These are phyloP conservation scores for Nitzschia sp. DNA, from an alignment of 108 stramenopile genomes.

Conservation along the genomic window DNA sequence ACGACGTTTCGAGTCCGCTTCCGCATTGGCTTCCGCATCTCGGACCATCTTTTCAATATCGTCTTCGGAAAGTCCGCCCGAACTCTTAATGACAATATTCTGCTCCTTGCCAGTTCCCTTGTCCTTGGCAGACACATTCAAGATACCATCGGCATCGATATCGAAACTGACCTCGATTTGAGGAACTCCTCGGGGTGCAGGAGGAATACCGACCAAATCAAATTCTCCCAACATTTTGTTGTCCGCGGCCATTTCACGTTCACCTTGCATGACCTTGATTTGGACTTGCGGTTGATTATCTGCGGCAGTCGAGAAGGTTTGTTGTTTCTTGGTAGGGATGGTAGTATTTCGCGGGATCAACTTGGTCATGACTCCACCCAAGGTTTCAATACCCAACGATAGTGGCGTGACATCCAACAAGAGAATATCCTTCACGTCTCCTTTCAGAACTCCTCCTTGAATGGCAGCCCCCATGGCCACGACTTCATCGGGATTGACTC, in stretches of 20 bases:
- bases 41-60: slow-evolving; percentile 99
- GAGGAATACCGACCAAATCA: slow-evolving; percentile 98
- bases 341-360: slow-evolving; percentile 99
- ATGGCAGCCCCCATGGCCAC: slow-evolving; percentile 99
- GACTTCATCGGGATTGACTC: slow-evolving; percentile 99
- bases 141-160: slow-evolving; percentile 99
- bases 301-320: slow-evolving; percentile 98
- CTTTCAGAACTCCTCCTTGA: slow-evolving; percentile 98
- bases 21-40: slow-evolving; percentile 98
- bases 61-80: slow-evolving; percentile 95
- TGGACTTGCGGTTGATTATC: slow-evolving; percentile 96
- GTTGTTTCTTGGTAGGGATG: slow-evolving; percentile 99
- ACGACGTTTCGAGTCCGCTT: slow-evolving; percentile 91
- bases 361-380: slow-evolving; percentile 99
- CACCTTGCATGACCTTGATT: slow-evolving; percentile 99
- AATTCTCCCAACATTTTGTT: slow-evolving; percentile 99
- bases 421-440: slow-evolving; percentile 99
- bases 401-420: slow-evolving; percentile 98
- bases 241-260: slow-evolving; percentile 99
- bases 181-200: slow-evolving; percentile 98
- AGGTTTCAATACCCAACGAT: slow-evolving; percentile 98
- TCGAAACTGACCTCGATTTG: slow-evolving; percentile 99
- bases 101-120: slow-evolving; percentile 99
- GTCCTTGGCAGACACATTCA: slow-evolving; percentile 98
- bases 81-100: slow-evolving; percentile 95